These are phyloP conservation scores for Apostasia ramifera DNA, from an alignment of 106 monocot species.

Conservation along the genomic window DNA sequence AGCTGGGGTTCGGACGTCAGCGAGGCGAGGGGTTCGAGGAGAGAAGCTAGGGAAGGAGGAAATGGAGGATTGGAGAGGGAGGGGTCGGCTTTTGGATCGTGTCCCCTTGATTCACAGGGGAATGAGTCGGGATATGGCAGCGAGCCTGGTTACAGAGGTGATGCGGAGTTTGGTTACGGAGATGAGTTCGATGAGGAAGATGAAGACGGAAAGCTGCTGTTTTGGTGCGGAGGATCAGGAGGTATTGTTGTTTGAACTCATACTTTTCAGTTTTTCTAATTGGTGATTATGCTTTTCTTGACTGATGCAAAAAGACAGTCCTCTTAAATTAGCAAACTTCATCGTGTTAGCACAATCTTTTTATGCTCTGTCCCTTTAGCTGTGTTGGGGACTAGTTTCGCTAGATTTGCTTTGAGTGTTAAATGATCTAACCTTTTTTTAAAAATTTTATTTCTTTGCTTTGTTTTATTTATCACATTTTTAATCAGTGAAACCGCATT, in stretches of 20 bases:
- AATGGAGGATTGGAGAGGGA: conserved; percentile 31
- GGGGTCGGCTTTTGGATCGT: conserved; percentile 11
- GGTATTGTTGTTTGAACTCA: conserved; percentile 5
- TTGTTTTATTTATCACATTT: too few relatives aligned
- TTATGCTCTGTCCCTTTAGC: too few relatives aligned
- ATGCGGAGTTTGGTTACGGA: conserved; percentile 76
- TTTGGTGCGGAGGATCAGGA: conserved; percentile 37
- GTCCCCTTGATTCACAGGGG: conserved; percentile 15
- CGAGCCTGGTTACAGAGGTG: conserved; percentile 87
- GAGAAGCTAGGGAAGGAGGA: conserved; percentile 22
- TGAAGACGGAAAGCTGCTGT: conserved; percentile 29
- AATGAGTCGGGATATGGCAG: conserved; percentile 87
- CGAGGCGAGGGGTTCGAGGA: conserved; percentile 44
- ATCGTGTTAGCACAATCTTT: too few relatives aligned
- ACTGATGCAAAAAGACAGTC: neutral
- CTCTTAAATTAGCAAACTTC: too few relatives aligned
- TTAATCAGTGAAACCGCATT: too few relatives aligned
- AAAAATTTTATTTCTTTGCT: too few relatives aligned
- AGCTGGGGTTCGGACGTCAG: conserved; percentile 86
- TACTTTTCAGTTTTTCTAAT: neutral
- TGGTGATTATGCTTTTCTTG: neutral
- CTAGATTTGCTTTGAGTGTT: too few relatives aligned
- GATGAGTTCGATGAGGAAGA: conserved; percentile 71
- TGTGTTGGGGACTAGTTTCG: too few relatives aligned
- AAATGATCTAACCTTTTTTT: too few relatives aligned